Percentiles rank a stretch among this genome's conserved stretches.
These are phyloP conservation scores for Mortierella hygrophila DNA, from an alignment of 192 early-diverging fungal species.

Conservation along the genomic window DNA sequence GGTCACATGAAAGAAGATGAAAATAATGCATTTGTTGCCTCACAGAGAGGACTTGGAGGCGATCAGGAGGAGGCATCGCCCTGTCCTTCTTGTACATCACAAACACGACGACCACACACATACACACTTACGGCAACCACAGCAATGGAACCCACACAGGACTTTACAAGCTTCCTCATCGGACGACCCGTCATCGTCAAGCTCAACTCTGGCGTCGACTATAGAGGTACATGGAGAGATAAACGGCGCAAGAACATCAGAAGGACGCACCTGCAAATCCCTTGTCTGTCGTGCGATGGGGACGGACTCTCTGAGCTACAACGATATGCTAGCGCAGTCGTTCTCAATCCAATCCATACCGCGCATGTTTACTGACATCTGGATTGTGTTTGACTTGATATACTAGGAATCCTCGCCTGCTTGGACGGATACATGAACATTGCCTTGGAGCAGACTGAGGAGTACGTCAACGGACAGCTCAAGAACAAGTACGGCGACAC, in stretches of 20 bases:
- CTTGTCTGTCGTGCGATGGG: background rate
- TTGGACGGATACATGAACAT: constrained; percentile 99
- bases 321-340: too few relatives aligned
- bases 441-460: constrained; percentile 95
- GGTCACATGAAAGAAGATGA: background rate
- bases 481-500: constrained; percentile 95
- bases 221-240: constrained; percentile 75
- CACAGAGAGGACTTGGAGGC: background rate
- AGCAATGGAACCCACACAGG: constrained; percentile 78
- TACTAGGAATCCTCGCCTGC: constrained; percentile 85
- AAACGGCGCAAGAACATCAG: background rate
- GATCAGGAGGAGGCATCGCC: background rate
- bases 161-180: constrained; percentile 90
- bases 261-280: background rate
- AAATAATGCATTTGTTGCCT: background rate
- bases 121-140: constrained; percentile 13
- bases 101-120: background rate
- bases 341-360: background rate
- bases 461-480: constrained; percentile 94
- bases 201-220: constrained; percentile 96
- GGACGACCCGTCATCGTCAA: constrained; percentile 91
- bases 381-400: background rate
- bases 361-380: background rate
- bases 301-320: background rate
- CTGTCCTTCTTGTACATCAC: background rate